A percentile compares a stretch with the other conserved stretches of the same genome.
Evolutionary conservation across 2,329 filamentous ascomycete species (phyloP).

Genomic region (Aspergillus versicolor): DNA sequence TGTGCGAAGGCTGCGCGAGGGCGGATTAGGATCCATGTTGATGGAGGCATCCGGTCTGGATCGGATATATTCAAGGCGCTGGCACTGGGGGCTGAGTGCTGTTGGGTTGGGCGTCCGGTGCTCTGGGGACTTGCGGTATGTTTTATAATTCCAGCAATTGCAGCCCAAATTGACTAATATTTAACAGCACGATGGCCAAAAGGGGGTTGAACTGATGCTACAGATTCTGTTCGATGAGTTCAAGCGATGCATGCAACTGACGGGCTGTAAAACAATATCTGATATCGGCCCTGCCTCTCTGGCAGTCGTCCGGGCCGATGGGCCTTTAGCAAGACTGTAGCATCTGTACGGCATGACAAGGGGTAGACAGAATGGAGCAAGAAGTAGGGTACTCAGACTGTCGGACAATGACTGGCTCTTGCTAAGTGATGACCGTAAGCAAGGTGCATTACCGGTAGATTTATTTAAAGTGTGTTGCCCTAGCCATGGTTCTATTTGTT

Average conservation of each 20-base stretch:
- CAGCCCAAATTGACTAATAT: constrained; percentile 8
- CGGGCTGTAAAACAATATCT: constrained; percentile 25
- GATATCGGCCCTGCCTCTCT: constrained; percentile 24
- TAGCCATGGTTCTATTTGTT: too few relatives aligned
- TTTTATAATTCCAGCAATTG: neutral
- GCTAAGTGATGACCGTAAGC: too few relatives aligned
- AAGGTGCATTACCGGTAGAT: too few relatives aligned
- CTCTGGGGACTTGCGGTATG: constrained; percentile 38
- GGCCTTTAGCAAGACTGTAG: constrained; percentile 22
- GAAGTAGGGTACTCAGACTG: too few relatives aligned
- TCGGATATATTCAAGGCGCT: constrained; percentile 39
- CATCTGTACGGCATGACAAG: too few relatives aligned
- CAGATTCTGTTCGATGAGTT: constrained; percentile 34
- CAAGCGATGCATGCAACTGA: constrained; percentile 30
- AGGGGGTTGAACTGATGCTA: constrained; percentile 32
- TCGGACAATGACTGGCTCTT: too few relatives aligned
- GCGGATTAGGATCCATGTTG: constrained; percentile 33
- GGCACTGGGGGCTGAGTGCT: constrained; percentile 34
- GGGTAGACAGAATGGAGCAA: too few relatives aligned
- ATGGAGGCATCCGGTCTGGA: constrained; percentile 35
- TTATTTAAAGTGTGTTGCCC: too few relatives aligned
- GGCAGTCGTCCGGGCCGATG: constrained; percentile 21
- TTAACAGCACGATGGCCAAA: constrained; percentile 28
- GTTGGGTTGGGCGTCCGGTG: constrained; percentile 32
- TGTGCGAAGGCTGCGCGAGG: constrained; percentile 29